Evolutionary conservation across 2,329 filamentous ascomycete species (phyloP), one percentile per base, ranked within the genome.

Genomic region (Phoma herbarum): DNA sequence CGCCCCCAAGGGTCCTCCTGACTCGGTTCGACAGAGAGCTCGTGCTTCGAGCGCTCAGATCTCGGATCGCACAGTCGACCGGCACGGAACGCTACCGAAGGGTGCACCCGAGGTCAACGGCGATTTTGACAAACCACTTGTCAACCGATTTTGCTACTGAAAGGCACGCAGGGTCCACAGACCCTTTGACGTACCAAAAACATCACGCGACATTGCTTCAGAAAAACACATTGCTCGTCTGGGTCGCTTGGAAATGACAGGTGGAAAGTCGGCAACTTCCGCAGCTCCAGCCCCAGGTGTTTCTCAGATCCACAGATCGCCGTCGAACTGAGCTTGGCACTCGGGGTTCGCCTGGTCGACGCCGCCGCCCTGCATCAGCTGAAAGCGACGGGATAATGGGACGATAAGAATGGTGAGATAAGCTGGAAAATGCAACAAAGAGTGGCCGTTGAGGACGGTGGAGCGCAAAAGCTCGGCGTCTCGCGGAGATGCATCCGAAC

Each of bases 11-110:
- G 60, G 52, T 56, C 54, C 35, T 60, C 50, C 46, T 63, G 63
- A 62, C 55, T 62, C 62, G 44, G 43, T 42, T 51, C 54, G 56
- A 63, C 57, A 57, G 33, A 54, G 50, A 66, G 63, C 57, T 66
- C 59, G 66, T 65, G 66, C 64, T 65, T 43, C 22, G 55, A 58
- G 44, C 57, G 60, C 64, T 64, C 57, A 64, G 63, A 69, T 69
- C 64, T 67, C 64, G 62, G 64, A 48, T 67, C 60, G 54, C 59
- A 58, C 52, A 57, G 54, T 61, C 42, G 45, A 55, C 66, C 66
- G 65, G 66, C 63, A 63, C 66, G 66, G 66, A 66, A 63, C 65
- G 61, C 65, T 67, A 65, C 59, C 59, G 56, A 60, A 61, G 60
- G 65, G 53, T 63, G 52, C 54, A 60, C 55, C 62, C 63, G 61